Evolutionary conservation across 768 basidiomycete species (phyloP), one percentile per base, ranked within the genome.

Genomic region (Hygrophoropsis aurantiaca): DNA sequence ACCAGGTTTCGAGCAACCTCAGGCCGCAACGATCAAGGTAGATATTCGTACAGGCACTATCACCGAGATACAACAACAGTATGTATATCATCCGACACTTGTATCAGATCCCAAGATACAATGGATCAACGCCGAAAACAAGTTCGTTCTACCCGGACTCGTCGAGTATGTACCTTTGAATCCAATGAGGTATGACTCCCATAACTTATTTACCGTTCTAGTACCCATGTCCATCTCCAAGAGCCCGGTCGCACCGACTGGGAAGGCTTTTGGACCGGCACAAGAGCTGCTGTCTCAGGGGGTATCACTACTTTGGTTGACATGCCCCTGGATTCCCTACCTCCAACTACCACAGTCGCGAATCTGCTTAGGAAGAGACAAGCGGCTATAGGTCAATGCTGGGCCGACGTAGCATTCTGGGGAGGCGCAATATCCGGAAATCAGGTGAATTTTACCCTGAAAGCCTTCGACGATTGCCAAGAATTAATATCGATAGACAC

Each of bases 291-390:
- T 1, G 82, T 84, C 2, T 87, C 92, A 1, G 95, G 95, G 16
- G 97, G 95, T 6, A 82, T 97, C n/a, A 97, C 94, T 7, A 91
- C 92, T 6, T 72, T 98, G 19, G 85, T 97, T 25, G 97, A 98
- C 69, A 99, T 98, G 95, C 97, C 95, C 2, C 74, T 99, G 46
- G 97, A 99, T 66, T 95, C 94, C 2, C 89, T 98, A 44, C 95
- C 95, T 1, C 93, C 97, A 0, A 97, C 97, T 1, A 94, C 92
- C 2, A 94, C 91, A 0, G 78, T 92, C 7, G 70, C 69, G 5
- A 83, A 95, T 59, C 75, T 98, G 7, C 68, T 80, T 38, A 57
- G 70, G 21, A 98, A 98, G 72, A 77, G 81, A 5, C 60, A 64
- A 10, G 88, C 85, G 1, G 91, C 95, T 2, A 57, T 65, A 40